Evolutionary conservation across 345 rosid genomes (phyloP).

Genomic region (Chamaenerion angustifolium): DNA sequence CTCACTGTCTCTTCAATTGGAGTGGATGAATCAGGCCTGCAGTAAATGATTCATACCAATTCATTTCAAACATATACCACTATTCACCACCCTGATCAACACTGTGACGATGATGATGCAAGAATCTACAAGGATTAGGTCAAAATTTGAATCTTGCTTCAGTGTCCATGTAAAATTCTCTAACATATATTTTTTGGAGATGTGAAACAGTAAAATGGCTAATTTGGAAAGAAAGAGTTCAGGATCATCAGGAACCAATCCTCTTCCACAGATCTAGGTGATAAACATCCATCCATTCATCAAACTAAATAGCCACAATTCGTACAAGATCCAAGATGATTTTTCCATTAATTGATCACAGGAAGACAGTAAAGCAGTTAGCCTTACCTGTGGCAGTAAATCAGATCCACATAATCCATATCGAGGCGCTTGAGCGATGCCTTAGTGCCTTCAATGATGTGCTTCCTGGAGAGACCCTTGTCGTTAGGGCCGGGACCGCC

Average conservation of each 20-base stretch:
- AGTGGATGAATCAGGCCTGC: constrained; percentile 76
- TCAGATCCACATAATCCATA: constrained; percentile 80
- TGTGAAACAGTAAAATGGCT: too few species aligned
- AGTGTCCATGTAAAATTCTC: too few species aligned
- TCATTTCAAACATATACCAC: not conserved
- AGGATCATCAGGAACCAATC: too few species aligned
- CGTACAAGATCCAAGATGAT: too few species aligned
- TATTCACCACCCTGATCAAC: not conserved
- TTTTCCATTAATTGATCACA: too few species aligned
- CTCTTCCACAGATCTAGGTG: not conserved
- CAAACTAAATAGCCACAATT: too few species aligned
- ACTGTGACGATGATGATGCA: not conserved
- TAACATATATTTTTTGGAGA: too few species aligned
- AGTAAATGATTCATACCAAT: constrained; percentile 7
- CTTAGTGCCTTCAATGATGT: constrained; percentile 88
- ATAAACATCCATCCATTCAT: not conserved
- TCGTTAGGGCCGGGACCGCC: constrained; percentile 97
- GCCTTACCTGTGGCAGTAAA: constrained; percentile 63
- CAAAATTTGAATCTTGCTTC: too few species aligned
- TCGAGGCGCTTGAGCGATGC: constrained; percentile 84
- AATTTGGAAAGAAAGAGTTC: too few species aligned
- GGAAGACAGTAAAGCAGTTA: not conserved
- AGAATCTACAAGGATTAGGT: too few species aligned
- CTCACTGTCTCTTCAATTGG: constrained; percentile 96
- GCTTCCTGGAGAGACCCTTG: constrained; percentile 79